phyloP scores from a whole-genome alignment of 2,329 filamentous ascomycete species.

The Aureobasidium sp. region DNA sequence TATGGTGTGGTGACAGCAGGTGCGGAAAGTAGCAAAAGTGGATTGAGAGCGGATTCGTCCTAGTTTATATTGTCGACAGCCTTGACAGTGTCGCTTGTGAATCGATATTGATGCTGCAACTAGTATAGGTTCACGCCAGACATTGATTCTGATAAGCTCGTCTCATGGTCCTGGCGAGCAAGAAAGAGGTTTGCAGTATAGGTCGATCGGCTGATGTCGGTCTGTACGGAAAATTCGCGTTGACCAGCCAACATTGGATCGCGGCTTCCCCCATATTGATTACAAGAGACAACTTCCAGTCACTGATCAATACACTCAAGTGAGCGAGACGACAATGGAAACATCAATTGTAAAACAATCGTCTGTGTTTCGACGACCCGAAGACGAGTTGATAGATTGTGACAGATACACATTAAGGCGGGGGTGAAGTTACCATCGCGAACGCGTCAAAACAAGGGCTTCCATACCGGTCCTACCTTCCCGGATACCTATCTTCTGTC shows the following conservation, averaged over 20 bases:
- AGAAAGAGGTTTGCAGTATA: neutral
- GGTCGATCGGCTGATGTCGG: neutral
- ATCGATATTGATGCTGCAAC: neutral
- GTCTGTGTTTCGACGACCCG: neutral
- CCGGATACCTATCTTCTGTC: too few relatives aligned
- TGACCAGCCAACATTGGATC: neutral
- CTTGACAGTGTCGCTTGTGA: neutral
- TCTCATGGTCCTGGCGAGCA: neutral
- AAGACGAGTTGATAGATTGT: neutral
- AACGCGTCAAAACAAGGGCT: neutral
- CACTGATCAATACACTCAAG: neutral
- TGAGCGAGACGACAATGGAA: too few relatives aligned
- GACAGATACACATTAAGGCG: neutral
- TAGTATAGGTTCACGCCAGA: neutral
- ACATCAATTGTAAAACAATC: neutral
- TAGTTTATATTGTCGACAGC: neutral
- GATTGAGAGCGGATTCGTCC: neutral
- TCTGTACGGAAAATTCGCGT: neutral
- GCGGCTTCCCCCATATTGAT: neutral
- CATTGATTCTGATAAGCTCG: too few relatives aligned
- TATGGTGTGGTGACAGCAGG: neutral
- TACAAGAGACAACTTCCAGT: neutral
- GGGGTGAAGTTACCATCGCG: neutral
- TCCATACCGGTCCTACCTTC: neutral
- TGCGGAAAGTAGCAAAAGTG: too few relatives aligned